Evolutionary conservation across 371 early-diverging fungal species (phyloP).

Genomic region (Quaeritorhiza haematococci): DNA sequence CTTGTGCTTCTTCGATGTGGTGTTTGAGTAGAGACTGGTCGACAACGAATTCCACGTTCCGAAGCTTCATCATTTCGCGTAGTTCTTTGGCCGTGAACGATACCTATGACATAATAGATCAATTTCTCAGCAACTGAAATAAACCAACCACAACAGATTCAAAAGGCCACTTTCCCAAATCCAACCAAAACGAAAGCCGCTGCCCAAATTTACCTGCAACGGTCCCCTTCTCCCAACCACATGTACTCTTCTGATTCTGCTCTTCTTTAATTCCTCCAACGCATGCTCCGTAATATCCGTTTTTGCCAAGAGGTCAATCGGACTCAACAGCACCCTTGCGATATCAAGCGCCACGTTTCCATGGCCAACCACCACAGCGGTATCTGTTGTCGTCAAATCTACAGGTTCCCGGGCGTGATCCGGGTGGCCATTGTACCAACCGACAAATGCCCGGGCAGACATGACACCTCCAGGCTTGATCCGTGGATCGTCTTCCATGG

Average conservation of each 20-base stretch:
- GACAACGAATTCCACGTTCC: conserved; percentile 52
- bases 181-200: no score
- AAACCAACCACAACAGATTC: neutral
- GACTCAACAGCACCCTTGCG: conserved; percentile 81
- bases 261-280: conserved; percentile 61
- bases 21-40: conserved; percentile 52
- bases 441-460: conserved; percentile 83
- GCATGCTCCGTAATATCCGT: conserved; percentile 87
- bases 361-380: conserved; percentile 84
- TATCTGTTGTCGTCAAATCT: conserved; percentile 64
- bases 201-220: conserved; percentile 62
- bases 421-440: conserved; percentile 94
- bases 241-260: conserved; percentile 72
- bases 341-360: conserved; percentile 96
- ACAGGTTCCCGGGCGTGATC: conserved; percentile 32
- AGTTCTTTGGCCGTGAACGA: conserved; percentile 92
- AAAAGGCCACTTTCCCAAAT: neutral
- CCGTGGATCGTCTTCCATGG: conserved; percentile 56
- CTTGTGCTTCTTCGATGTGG: conserved; percentile 34
- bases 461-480: conserved; percentile 49
- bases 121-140: no score
- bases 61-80: conserved; percentile 80
- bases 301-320: conserved; percentile 64
- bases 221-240: conserved; percentile 91
- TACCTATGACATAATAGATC: conserved; percentile 39